These are phyloP conservation scores for Candida sojae DNA, from an alignment of 1,139 yeast species.

Conservation along the genomic window DNA sequence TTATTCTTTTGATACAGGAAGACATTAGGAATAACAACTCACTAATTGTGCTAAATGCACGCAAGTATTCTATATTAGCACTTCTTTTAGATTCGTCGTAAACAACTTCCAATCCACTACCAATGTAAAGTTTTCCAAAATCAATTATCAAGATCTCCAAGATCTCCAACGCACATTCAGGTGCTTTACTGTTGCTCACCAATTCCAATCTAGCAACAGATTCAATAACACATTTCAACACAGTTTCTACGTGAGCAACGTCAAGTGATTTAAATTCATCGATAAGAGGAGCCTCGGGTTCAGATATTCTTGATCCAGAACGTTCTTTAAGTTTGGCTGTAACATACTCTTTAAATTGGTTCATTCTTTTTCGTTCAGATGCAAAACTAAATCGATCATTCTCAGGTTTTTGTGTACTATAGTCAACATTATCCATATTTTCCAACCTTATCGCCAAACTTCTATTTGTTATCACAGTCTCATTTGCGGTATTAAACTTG, in stretches of 20 bases:
- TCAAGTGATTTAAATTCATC: conserved; percentile 36
- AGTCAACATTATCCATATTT: conserved; percentile 33
- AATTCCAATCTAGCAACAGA: conserved; percentile 80
- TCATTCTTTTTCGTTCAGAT: conserved; percentile 42
- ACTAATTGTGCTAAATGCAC: conserved; percentile 56
- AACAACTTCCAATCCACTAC: conserved; percentile 73
- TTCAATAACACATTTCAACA: conserved; percentile 75
- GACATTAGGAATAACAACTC: conserved; percentile 70
- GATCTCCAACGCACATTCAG: conserved; percentile 65
- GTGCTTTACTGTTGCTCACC: conserved; percentile 56
- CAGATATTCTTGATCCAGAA: conserved; percentile 17
- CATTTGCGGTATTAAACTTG: conserved; percentile 53
- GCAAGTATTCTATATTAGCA: conserved; percentile 41
- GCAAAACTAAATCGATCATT: conserved; percentile 35
- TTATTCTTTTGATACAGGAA: conserved; percentile 67
- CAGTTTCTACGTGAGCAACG: conserved; percentile 56
- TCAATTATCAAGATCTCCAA: conserved; percentile 69
- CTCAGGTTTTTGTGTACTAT: conserved; percentile 13
- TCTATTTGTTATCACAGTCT: conserved; percentile 49
- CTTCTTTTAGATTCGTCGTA: conserved; percentile 35
- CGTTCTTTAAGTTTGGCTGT: conserved; percentile 35
- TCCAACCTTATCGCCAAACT: conserved; percentile 46
- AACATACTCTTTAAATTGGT: conserved; percentile 39
- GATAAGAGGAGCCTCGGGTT: conserved; percentile 20
- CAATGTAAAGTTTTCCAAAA: conserved; percentile 73